Base-by-base conservation (phyloP, 495 filamentous ascomycete genomes). In the Podospora bellae-mahoneyi region DNA sequence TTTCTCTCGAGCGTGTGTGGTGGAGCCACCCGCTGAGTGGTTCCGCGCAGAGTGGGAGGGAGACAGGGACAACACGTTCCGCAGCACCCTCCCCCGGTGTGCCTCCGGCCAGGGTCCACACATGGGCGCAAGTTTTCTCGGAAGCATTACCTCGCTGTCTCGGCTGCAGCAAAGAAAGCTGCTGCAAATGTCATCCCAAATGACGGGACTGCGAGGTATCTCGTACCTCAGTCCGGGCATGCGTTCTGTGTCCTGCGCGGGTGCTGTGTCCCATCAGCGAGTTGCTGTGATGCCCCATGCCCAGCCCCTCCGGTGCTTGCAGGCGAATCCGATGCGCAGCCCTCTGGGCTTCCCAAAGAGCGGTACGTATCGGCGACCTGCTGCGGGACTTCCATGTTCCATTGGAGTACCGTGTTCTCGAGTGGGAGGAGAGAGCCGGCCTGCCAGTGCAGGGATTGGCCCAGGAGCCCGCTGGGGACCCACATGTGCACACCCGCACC, bases 121-220 rank as follows among this genome's bases (percentile, higher is more conserved):
- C 61, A 44, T 39, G 63, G 58, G 56, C 64, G 27, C 62, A 68
- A 20, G 27, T 64, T 68, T 64, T 63, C 26, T 64, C 62, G 60
- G 58, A 71, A 34, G 58, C 65, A 65, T 65, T 65, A 67, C 69
- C 53, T 26, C 44, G 66, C 54, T 66, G 65, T 71, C 66, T 68
- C 69, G 62, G 20, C 62, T 71, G 44, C 44, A 6, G 10, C 66
- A 34, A 55, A 30, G 59, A 39, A 48, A 27, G 7, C 7, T 30
- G 54, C 68, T 55, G 64, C 64, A 69, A 66, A 60, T 28, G 64
- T 55, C 60, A 32, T 70, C 55, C 65, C 68, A 58, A 70, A 61
- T 63, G 60, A 62, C 60, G 60, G 60, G 60, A 32, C 23, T 9
- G 60, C 60, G 27, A 32, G 60, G 60, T 62, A 28, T 28, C 32